Evolutionary conservation across 441 rosid species (phyloP).

Genomic region (Jatropha multifida): DNA sequence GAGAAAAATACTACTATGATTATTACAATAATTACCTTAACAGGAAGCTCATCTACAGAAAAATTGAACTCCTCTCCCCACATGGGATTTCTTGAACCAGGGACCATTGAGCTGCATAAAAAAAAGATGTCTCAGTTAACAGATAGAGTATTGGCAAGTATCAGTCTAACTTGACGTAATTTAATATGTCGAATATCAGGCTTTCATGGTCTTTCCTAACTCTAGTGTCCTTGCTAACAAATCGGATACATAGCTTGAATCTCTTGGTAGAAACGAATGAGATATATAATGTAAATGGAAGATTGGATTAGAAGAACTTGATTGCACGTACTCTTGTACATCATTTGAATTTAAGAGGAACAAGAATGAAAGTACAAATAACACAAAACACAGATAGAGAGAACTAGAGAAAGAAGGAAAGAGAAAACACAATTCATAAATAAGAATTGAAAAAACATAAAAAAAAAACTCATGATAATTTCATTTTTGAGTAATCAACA

Average conservation of each 20-base stretch:
- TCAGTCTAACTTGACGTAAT: background rate
- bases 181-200: background rate
- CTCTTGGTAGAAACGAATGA: too few relatives aligned
- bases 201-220: background rate
- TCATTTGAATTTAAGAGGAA: background rate
- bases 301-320: background rate
- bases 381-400: background rate
- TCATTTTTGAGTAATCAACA: background rate
- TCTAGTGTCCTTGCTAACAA: background rate
- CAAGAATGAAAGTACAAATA: background rate
- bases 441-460: background rate
- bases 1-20: slow-evolving; percentile 1
- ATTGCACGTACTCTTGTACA: background rate
- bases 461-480: background rate
- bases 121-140: too few relatives aligned
- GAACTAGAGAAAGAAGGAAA: background rate
- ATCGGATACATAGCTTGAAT: background rate
- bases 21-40: slow-evolving; percentile 51
- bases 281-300: background rate
- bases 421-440: background rate
- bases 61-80: slow-evolving; percentile 99
- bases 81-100: slow-evolving; percentile 99
- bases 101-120: slow-evolving; percentile 83
- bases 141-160: background rate
- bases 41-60: slow-evolving; percentile 89